These are phyloP conservation scores for Symbiodinium natans DNA, from an alignment of 73 alveolate genomes.

Conservation along the genomic window DNA sequence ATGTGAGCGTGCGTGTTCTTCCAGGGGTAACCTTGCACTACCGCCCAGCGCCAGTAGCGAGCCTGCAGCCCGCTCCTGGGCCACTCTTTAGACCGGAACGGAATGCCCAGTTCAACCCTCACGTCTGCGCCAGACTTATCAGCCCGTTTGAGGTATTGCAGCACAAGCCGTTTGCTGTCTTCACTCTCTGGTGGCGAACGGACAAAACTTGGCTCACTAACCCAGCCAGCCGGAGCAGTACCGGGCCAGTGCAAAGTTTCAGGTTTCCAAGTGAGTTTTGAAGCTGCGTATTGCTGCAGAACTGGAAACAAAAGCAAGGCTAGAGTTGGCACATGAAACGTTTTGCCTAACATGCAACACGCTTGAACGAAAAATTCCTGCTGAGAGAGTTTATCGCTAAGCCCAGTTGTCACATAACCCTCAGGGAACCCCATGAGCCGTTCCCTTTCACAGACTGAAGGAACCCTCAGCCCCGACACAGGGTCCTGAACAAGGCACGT, in stretches of 20 bases:
- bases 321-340: conserved; percentile 3
- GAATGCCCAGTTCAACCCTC: conserved; percentile 28
- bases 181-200: neutral
- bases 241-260: neutral
- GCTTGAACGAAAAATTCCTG: neutral
- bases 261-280: no score
- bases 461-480: neutral
- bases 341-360: neutral
- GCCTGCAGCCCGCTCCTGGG: conserved; percentile 31
- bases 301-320: neutral
- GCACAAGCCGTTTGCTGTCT: neutral
- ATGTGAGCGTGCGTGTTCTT: neutral
- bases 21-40: conserved; percentile 28
- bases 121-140: conserved; percentile 14
- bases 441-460: neutral
- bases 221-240: conserved; percentile 16
- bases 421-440: neutral
- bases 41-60: neutral
- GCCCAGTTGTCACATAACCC: neutral
- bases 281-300: neutral
- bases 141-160: neutral
- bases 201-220: neutral
- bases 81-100: conserved; percentile 28
- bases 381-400: neutral
- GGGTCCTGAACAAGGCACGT: neutral